phyloP scores from a whole-genome alignment of 192 early-diverging fungal genomes.

The Coemansia sp. region DNA sequence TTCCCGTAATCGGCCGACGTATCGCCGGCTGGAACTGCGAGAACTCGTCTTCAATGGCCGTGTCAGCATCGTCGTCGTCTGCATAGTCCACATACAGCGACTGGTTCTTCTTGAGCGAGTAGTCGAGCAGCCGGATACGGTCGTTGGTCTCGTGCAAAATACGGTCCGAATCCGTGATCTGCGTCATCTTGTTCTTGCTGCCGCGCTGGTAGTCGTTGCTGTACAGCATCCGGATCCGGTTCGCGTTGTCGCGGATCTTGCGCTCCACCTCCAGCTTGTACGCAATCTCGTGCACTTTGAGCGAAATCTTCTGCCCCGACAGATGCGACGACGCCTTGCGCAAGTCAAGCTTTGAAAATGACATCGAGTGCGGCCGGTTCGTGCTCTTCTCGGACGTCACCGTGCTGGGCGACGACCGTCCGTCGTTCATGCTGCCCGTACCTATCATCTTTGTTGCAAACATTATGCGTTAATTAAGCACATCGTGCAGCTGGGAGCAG shows the following conservation, averaged over 20 bases:
- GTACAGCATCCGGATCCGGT: constrained; percentile 48
- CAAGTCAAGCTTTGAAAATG: constrained; percentile 59
- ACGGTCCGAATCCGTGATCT: constrained; percentile 42
- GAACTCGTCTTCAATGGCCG: constrained; percentile 27
- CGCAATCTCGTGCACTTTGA: constrained; percentile 83
- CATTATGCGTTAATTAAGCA: background rate
- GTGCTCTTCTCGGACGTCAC: constrained; percentile 15
- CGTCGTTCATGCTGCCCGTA: constrained; percentile 22
- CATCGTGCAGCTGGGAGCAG: background rate
- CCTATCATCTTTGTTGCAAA: background rate
- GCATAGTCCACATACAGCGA: constrained; percentile 77
- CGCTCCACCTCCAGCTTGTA: constrained; percentile 93
- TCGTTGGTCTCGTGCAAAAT: constrained; percentile 64
- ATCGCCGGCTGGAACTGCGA: constrained; percentile 57
- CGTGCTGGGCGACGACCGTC: constrained; percentile 26
- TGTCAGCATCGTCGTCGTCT: constrained; percentile 72
- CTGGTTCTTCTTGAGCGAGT: constrained; percentile 82
- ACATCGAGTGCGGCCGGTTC: constrained; percentile 39
- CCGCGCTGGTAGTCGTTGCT: constrained; percentile 51
- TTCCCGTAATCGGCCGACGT: constrained; percentile 71
- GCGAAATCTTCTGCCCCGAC: constrained; percentile 69
- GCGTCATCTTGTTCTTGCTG: constrained; percentile 54
- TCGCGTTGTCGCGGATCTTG: constrained; percentile 73
- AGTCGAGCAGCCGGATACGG: constrained; percentile 70
- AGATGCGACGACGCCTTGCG: constrained; percentile 67